Percentiles rank a stretch among this genome's conserved stretches.
These are phyloP conservation scores for Nitzschia sp. DNA, from an alignment of 108 stramenopile genomes.

Conservation along the genomic window DNA sequence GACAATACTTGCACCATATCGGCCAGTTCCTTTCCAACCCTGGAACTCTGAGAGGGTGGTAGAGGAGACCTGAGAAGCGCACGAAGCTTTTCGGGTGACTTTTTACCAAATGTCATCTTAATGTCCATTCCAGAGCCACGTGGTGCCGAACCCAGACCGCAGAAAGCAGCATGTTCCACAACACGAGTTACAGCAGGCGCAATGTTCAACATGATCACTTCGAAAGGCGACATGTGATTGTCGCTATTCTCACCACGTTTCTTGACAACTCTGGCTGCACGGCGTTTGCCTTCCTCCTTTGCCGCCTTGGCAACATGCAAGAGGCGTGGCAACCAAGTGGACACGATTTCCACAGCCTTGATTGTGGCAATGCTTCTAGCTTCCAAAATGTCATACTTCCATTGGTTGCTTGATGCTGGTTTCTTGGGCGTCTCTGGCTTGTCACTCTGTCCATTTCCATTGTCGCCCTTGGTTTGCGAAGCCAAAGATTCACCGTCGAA, in stretches of 20 bases:
- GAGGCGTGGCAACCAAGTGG: slow-evolving; percentile 76
- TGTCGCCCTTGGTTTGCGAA: slow-evolving; percentile 21
- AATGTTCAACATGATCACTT: slow-evolving; percentile 67
- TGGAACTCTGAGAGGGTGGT: slow-evolving; percentile 74
- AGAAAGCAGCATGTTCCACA: slow-evolving; percentile 80
- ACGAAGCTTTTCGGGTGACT: slow-evolving; percentile 64
- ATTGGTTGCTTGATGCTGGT: slow-evolving; percentile 57
- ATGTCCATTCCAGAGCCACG: slow-evolving; percentile 59
- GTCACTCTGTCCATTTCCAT: not conserved
- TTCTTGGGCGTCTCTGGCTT: slow-evolving; percentile 17
- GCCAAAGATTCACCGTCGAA: slow-evolving; percentile 67
- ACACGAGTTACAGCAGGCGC: slow-evolving; percentile 61
- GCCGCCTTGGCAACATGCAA: slow-evolving; percentile 76
- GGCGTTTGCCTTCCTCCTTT: slow-evolving; percentile 79
- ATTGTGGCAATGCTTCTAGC: slow-evolving; percentile 71
- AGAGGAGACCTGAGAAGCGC: slow-evolving; percentile 66
- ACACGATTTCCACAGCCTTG: slow-evolving; percentile 62
- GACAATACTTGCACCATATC: slow-evolving; percentile 68
- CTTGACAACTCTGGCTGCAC: slow-evolving; percentile 50
- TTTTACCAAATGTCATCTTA: slow-evolving; percentile 76
- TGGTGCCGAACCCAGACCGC: slow-evolving; percentile 73
- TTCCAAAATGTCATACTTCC: slow-evolving; percentile 87
- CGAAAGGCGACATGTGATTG: slow-evolving; percentile 50
- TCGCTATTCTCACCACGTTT: slow-evolving; percentile 21
- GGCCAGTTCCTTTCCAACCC: slow-evolving; percentile 80